Evolutionary conservation across 2,329 filamentous ascomycete genomes (phyloP), one percentile per base, ranked within the genome.

Genomic region (Trichoderma atroviride): DNA sequence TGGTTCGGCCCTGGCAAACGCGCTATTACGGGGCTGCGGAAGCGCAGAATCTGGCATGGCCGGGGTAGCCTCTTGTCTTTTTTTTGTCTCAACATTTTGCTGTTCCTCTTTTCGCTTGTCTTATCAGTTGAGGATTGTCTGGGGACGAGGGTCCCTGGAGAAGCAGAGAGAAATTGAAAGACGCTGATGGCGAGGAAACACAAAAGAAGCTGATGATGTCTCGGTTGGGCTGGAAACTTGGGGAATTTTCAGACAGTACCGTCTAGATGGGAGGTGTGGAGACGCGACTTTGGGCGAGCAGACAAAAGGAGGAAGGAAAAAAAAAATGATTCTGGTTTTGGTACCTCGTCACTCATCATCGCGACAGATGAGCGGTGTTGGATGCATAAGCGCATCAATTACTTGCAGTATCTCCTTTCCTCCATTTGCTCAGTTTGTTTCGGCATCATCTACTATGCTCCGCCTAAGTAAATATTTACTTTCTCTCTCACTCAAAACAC

Each of bases 191-290:
- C 43, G n/a, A n/a, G n/a, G n/a, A n/a, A 16, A 43, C 40, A 55
- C 14, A 19, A 24, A 63, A 19, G 5, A 35, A 24, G 60, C 4
- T 55, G 35, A 19, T 33, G 27, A 27, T 65, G 35, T 65, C 62
- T 65, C 35, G 35, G 35, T 65, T 57, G 62, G 52, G 52, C 62
- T 65, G 22, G 50, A 27, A 14, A 40, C 35, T 63, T 47, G 22
- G 43, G 52, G 37, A 9, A 11, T 50, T 37, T 33, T 10, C 6
- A 53, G 47, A 24, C 7, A 10, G n/a, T 50, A 35, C 60, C 60
- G 47, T 50, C 52, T 63, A 47, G 60, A 33, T 52, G 60, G 60
- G 60, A 55, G 62, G 62, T 56, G 62, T 65, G 62, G 62, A 37
- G 62, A 56, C 14, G 52, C 22, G 52, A 55, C 22, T 29, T 27